phyloP scores from a whole-genome alignment of 2,329 filamentous ascomycete species.

The Botrytis deweyae region DNA sequence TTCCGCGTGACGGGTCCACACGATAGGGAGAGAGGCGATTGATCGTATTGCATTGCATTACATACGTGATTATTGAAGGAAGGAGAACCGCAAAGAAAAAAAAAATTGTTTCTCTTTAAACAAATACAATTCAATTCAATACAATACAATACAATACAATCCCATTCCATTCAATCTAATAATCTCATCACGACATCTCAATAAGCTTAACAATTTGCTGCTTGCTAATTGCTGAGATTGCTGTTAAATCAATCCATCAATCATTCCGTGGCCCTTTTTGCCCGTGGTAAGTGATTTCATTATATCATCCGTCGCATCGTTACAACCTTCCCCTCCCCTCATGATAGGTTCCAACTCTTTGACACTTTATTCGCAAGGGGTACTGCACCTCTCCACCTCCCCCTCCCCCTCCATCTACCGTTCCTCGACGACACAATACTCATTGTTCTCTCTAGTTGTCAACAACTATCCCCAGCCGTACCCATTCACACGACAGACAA shows the following conservation, averaged over 20 bases:
- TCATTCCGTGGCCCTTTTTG: not conserved
- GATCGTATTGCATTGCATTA: not conserved
- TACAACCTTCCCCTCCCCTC: constrained; percentile 10
- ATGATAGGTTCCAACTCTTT: constrained; percentile 20
- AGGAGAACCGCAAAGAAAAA: constrained; percentile 14
- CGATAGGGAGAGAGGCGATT: not conserved
- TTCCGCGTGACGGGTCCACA: constrained; percentile 19
- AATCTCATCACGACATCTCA: not conserved
- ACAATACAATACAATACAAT: not conserved
- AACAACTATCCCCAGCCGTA: not conserved
- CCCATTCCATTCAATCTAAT: not conserved
- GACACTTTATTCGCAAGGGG: constrained; percentile 30
- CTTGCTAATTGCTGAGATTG: constrained; percentile 9
- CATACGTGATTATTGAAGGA: not conserved
- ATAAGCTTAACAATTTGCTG: not conserved
- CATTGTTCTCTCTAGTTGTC: constrained; percentile 15
- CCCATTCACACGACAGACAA: not conserved
- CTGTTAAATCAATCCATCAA: not conserved
- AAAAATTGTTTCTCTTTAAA: not conserved
- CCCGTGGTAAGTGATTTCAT: constrained; percentile 11
- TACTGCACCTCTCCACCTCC: constrained; percentile 22
- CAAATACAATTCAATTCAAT: constrained; percentile 1
- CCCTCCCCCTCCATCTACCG: constrained; percentile 20
- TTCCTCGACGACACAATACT: constrained; percentile 17
- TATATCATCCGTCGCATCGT: constrained; percentile 4